A percentile compares a stretch with the other conserved stretches of the same genome.
phyloP scores from a whole-genome alignment of 495 filamentous ascomycete genomes.

The Trichoderma erinaceum region DNA sequence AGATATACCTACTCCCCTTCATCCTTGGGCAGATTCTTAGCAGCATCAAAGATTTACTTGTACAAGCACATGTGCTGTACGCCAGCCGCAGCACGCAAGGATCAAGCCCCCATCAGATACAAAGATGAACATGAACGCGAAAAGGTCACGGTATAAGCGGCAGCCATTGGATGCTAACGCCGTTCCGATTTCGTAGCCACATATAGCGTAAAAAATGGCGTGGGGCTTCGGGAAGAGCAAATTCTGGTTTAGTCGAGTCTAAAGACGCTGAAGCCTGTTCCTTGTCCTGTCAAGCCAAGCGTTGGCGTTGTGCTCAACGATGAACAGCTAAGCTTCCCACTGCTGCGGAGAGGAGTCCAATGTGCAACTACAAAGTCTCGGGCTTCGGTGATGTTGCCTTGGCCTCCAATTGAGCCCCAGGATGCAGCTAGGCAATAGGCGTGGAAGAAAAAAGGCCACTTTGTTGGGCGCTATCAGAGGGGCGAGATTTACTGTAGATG shows the following conservation, averaged over 20 bases:
- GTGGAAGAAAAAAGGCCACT: not conserved
- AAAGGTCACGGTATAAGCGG: conserved; percentile 2
- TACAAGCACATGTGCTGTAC: not conserved
- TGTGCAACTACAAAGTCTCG: not conserved
- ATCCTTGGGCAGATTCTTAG: not conserved
- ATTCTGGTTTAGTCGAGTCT: not conserved
- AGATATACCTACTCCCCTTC: no score
- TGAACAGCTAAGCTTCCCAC: not conserved
- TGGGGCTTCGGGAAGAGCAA: conserved; percentile 9
- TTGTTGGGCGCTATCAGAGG: not conserved
- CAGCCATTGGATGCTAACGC: not conserved
- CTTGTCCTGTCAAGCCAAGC: conserved; percentile 3
- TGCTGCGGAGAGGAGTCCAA: not conserved
- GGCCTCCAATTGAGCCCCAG: not conserved
- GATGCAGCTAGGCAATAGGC: not conserved
- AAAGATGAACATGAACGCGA: conserved; percentile 5
- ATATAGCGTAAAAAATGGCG: not conserved
- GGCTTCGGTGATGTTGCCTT: conserved; percentile 2
- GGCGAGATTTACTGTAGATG: not conserved
- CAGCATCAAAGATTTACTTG: not conserved
- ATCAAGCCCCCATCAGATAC: not conserved
- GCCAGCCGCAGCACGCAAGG: not conserved
- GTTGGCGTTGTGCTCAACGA: not conserved
- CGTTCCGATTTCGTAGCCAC: conserved; percentile 1
- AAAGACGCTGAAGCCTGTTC: conserved; percentile 3